Percentiles rank a stretch among this genome's conserved stretches.
phyloP scores from a whole-genome alignment of 2,329 filamentous ascomycete species.

The Nectriaceae sp. region DNA sequence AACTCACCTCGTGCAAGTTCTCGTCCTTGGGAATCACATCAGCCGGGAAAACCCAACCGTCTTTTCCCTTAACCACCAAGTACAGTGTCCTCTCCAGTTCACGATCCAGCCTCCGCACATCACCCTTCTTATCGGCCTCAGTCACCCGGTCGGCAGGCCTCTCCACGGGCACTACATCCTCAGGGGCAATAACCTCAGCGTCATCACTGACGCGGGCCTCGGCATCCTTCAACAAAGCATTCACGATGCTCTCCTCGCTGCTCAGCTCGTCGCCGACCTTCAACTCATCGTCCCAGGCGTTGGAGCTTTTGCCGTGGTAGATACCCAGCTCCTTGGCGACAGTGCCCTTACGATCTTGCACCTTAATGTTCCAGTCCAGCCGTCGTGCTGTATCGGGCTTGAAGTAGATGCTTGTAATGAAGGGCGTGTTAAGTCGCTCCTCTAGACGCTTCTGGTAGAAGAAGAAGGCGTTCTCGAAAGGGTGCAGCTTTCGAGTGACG shows the following conservation, averaged over 20 bases:
- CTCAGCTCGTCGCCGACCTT: constrained; percentile 71
- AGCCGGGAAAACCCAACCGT: constrained; percentile 83
- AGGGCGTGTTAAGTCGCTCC: constrained; percentile 85
- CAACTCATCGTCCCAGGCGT: constrained; percentile 91
- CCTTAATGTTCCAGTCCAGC: constrained; percentile 88
- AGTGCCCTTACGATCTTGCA: constrained; percentile 70
- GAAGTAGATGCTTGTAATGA: constrained; percentile 92
- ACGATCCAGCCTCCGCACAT: constrained; percentile 77
- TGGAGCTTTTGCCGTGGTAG: constrained; percentile 70
- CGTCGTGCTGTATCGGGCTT: constrained; percentile 84
- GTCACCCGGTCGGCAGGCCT: constrained; percentile 70
- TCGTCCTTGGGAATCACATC: constrained; percentile 70
- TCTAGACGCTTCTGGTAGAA: constrained; percentile 98
- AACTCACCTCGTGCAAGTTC: constrained; percentile 78
- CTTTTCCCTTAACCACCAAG: constrained; percentile 74
- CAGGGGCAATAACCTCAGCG: constrained; percentile 58
- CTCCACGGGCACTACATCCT: constrained; percentile 68
- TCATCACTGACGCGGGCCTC: constrained; percentile 63
- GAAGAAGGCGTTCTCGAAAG: constrained; percentile 91
- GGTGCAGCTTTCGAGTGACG: constrained; percentile 78
- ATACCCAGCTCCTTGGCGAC: constrained; percentile 82
- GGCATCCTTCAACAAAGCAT: constrained; percentile 74
- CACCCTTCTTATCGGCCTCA: constrained; percentile 75
- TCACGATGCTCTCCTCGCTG: constrained; percentile 63
- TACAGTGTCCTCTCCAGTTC: constrained; percentile 82